These are phyloP conservation scores for Amylostereum areolatum DNA, from an alignment of 1,284 basidiomycete species.

Conservation along the genomic window DNA sequence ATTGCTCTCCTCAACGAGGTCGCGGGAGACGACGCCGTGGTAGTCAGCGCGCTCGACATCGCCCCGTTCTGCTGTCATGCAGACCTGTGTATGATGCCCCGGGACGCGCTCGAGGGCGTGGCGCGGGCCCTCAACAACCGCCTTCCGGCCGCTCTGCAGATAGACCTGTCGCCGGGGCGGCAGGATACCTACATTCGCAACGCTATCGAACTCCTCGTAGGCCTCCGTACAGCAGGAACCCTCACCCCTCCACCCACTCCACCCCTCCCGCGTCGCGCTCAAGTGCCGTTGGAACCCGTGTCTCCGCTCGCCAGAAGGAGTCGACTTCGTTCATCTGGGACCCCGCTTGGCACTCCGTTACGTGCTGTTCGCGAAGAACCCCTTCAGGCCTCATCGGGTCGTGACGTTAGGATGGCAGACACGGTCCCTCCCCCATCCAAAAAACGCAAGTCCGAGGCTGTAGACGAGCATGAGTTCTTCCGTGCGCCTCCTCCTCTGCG, in stretches of 20 bases:
- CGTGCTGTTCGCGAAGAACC: neutral
- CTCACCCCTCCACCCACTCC: neutral
- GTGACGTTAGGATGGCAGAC: no score
- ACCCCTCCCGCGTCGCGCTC: neutral
- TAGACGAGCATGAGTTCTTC: no score
- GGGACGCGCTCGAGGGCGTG: slow-evolving; percentile 36
- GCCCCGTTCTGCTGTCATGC: slow-evolving; percentile 59
- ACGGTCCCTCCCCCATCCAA: no score
- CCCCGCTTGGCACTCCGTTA: neutral
- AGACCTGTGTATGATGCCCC: slow-evolving; percentile 50
- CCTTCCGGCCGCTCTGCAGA: slow-evolving; percentile 40
- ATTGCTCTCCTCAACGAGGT: slow-evolving; percentile 50
- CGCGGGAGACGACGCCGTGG: slow-evolving; percentile 39
- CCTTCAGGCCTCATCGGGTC: no score
- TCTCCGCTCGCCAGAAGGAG: neutral
- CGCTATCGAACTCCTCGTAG: slow-evolving; percentile 46
- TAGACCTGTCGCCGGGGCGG: slow-evolving; percentile 28
- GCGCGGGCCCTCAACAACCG: slow-evolving; percentile 40
- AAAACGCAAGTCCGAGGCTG: no score
- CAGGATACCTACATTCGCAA: slow-evolving; percentile 34
- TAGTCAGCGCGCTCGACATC: slow-evolving; percentile 45
- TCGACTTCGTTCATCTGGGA: neutral
- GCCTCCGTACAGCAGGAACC: slow-evolving; percentile 26
- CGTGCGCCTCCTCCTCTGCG: no score
- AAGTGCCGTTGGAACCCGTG: neutral